Evolutionary conservation across 345 rosid genomes (phyloP), one percentile per base, ranked within the genome.

Genomic region (Eucalyptus viminalis): DNA sequence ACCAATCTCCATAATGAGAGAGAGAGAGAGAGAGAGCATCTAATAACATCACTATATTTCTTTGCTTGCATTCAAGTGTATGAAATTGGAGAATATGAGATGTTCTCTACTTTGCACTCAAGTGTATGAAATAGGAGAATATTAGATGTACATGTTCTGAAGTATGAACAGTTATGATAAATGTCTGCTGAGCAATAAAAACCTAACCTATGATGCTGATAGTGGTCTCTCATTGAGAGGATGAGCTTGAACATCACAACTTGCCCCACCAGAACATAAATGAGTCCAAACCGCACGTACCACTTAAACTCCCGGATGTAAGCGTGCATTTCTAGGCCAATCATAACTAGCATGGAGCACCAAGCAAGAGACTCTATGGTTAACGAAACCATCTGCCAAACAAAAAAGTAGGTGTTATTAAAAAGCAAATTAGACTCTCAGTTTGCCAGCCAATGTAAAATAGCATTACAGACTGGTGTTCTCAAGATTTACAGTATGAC

Each of bases 241-340:
- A 96, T 86, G 88, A 95, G 94, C 90, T 95, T 97, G 88, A 98
- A 94, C 90, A 97, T 92, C 89, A 95, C 99, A 90, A 94, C 96
- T 92, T 97, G 95, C 58, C 96, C 98, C 69, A 96, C 97, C 93
- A 98, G 92, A 91, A 95, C 97, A 92, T 96, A 97, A 80, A 96
- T 85, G 53, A 97, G 93, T 31, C 96, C 99, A 86, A 98, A 98
- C 86, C 95, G 92, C 49, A 98, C 96, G 92, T 94, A 95, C 99
- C 98, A 96, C 50, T 97, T 94, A 81, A 96, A 93, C 91, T 97
- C 97, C 34, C 90, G 90, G 88, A 96, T 92, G 89, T 98, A 98
- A 89, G 91, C 80, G 53, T 92, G 95, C 87, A 94, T 95, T 93
- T 98, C 99, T 9, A 98, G 58, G n/a, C 89, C 94, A 90, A 95